Base-by-base conservation (phyloP, 1,139 yeast species). In the Debaryomyces psychrophilus region DNA sequence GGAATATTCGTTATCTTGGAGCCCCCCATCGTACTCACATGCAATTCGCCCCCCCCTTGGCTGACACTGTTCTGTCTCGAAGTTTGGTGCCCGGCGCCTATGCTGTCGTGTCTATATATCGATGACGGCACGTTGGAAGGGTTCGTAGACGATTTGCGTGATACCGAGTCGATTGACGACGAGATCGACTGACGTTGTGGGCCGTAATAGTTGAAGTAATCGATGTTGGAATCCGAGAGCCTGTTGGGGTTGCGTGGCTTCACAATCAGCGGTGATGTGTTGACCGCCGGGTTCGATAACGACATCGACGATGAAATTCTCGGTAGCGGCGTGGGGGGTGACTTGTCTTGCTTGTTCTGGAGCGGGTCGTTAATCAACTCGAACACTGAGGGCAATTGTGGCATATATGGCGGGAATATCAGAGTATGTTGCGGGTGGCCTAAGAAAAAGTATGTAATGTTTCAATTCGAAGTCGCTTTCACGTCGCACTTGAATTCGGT, bases 331-430 rank as follows among this genome's bases (percentile, higher is more conserved):
- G 35, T 29, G 25, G 40, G 46, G 23, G 17, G 51, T 41, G 14
- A 45, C 47, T 37, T 46, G 28, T 17, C 45, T 31, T 33, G 36
- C 36, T 17, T 40, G 23, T 14, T 37, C 34, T 50, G 44, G 27
- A 37, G 34, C 37, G 46, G 41, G 39, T 33, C 48, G 31, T 50
- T 44, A 20, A 56, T 55, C 26, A 56, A 36, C 47, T 58, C 61
- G 34, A 56, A 56, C 20, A 58, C 61, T 9, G 62, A 54, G 4
- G 62, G 62, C 43, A 58, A 48, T 44, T 54, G 61, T 4, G 61
- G 56, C 61, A 58, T 58, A 27, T 36, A 39, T 37, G 14, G 11
- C 26, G 22, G 25, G 22, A 15, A 14, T 17, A 37, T 37, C 15
- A 26, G 23, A 11, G 40, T 15, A 26, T 37, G 12, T 26, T 26